Base-by-base conservation (phyloP, 2,329 filamentous ascomycete genomes). In the Seiridium cupressi region DNA sequence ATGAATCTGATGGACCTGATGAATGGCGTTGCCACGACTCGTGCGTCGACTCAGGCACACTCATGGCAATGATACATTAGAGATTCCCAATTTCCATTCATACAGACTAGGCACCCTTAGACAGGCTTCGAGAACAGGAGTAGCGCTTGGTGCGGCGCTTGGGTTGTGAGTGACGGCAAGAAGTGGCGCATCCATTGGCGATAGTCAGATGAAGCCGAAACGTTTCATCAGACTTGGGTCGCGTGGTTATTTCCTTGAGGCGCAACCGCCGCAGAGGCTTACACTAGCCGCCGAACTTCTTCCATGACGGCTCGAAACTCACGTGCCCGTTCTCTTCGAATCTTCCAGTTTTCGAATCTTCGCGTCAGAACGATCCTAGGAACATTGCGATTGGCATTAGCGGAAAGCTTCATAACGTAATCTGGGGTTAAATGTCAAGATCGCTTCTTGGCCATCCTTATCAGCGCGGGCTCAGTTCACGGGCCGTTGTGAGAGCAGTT, bases 61-160 rank as follows among this genome's bases (percentile, higher is more conserved):
- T 26, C 18, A 26, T 26, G 18, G 18, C 18, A 26, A 26, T 26
- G 18, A 26, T 26, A 26, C 18, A 26, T 26, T 26, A 26, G 2
- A 26, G 18, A 26, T 26, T 26, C 18, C 18, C 18, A 26, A 26
- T 26, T 26, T 26, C 18, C 18, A 26, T 26, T 26, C 18, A 26
- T 26, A 26, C 18, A 26, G 18, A 26, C 18, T 26, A 26, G 18
- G 18, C 18, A 26, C 18, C 18, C 18, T 9, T 13, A 35, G 32
- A 51, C 18, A 9, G n/a, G 8, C 10, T 31, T 35, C 31, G 31
- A 51, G 10, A 31, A 6, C 18, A 35, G 34, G n/a, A 18, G 18
- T 48, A 48, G 26, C 46, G 46, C 46, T 48, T 31, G 38, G 38
- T 42, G 38, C 38, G 44, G 54, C 54, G 54, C 54, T 57, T 57